A percentile compares a stretch with the other conserved stretches of the same genome.
Conservation (phyloP, 2,329 filamentous ascomycete genomes). For the Fusarium paranaense region DNA sequence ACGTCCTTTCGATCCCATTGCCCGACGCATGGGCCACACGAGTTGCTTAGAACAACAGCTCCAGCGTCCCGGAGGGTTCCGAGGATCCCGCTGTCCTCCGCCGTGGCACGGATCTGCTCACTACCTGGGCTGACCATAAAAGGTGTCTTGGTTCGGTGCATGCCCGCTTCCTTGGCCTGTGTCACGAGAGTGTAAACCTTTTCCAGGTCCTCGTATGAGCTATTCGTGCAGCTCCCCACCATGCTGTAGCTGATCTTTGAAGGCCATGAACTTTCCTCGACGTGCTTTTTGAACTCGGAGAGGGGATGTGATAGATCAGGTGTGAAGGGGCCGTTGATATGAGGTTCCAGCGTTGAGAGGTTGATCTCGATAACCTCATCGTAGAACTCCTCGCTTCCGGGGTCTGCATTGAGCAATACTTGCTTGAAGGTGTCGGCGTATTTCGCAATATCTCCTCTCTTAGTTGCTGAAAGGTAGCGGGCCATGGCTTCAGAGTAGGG, state of each 20-base stretch:
- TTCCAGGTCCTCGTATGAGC: slow-evolving; percentile 51
- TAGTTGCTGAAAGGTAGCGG: slow-evolving; percentile 47
- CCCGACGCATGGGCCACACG: slow-evolving; percentile 51
- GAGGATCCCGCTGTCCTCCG: background rate
- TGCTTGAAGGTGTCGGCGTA: background rate
- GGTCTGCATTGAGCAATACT: background rate
- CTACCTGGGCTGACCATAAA: slow-evolving; percentile 50
- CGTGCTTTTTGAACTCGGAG: background rate
- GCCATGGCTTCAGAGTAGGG: slow-evolving; percentile 49
- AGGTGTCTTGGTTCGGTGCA: slow-evolving; percentile 44
- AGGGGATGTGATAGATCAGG: background rate
- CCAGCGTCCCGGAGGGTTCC: slow-evolving; percentile 45
- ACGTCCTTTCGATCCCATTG: slow-evolving; percentile 51
- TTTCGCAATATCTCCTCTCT: slow-evolving; percentile 39
- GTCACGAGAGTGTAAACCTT: slow-evolving; percentile 45
- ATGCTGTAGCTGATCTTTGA: slow-evolving; percentile 45
- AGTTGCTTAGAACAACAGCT: slow-evolving; percentile 47
- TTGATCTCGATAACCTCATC: slow-evolving; percentile 51
- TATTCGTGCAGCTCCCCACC: slow-evolving; percentile 52
- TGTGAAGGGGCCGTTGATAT: background rate
- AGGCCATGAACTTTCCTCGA: slow-evolving; percentile 44
- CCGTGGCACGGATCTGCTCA: slow-evolving; percentile 39
- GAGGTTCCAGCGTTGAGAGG: slow-evolving; percentile 25
- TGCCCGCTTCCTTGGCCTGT: slow-evolving; percentile 46
- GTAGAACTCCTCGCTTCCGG: slow-evolving; percentile 45